These are phyloP conservation scores for Malbranchea zuffiana DNA, from an alignment of 2,329 filamentous ascomycete species.

Conservation along the genomic window DNA sequence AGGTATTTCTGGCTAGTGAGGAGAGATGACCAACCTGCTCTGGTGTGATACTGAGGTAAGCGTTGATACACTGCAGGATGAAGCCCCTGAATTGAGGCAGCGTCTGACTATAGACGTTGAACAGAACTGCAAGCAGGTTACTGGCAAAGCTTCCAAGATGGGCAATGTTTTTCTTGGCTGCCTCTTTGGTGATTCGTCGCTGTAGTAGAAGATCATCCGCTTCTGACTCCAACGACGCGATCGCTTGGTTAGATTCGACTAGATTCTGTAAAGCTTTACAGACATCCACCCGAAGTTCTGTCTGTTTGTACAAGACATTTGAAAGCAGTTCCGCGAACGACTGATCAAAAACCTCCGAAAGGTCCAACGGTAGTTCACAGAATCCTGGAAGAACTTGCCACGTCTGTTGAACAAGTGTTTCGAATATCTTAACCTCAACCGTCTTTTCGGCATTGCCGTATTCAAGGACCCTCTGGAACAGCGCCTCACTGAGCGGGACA, in stretches of 20 bases:
- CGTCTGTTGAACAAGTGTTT: conserved; percentile 88
- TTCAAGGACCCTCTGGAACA: conserved; percentile 81
- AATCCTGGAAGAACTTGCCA: conserved; percentile 93
- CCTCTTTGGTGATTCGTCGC: conserved; percentile 62
- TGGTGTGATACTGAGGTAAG: conserved; percentile 81
- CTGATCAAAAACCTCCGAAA: conserved; percentile 69
- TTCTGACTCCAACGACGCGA: conserved; percentile 57
- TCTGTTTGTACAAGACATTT: conserved; percentile 85
- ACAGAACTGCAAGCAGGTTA: conserved; percentile 90
- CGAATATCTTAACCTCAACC: conserved; percentile 94
- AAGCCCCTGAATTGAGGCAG: conserved; percentile 83
- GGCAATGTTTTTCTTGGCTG: conserved; percentile 68
- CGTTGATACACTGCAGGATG: conserved; percentile 88
- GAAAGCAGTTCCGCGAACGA: conserved; percentile 79
- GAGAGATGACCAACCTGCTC: conserved; percentile 35
- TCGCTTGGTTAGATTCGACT: conserved; percentile 82
- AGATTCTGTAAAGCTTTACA: conserved; percentile 77
- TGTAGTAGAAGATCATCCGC: conserved; percentile 66
- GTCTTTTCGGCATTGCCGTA: conserved; percentile 76
- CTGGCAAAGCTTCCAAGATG: conserved; percentile 69
- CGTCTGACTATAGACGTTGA: conserved; percentile 97
- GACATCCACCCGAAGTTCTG: conserved; percentile 73
- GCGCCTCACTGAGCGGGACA: conserved; percentile 74
- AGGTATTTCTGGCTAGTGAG: neutral
- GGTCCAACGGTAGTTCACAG: conserved; percentile 80